phyloP scores from a whole-genome alignment of 2,329 filamentous ascomycete species.

The Xylariaceae sp. region DNA sequence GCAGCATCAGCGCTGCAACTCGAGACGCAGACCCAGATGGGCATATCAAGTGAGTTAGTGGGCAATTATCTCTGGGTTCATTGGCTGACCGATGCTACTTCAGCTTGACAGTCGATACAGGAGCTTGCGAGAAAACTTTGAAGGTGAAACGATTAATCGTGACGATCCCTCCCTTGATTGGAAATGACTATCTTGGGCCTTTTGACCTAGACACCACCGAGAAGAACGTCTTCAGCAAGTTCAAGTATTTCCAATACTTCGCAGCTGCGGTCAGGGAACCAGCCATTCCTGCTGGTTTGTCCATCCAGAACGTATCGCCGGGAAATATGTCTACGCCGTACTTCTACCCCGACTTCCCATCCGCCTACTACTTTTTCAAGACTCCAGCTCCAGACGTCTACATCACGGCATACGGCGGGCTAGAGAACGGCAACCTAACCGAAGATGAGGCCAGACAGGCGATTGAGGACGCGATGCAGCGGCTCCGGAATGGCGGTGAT shows the following conservation, averaged over 20 bases:
- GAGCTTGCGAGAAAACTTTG: constrained; percentile 28
- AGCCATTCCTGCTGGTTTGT: constrained; percentile 17
- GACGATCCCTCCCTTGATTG: constrained; percentile 35
- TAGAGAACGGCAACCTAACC: constrained; percentile 5
- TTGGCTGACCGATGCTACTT: too few relatives aligned
- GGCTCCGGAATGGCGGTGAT: constrained; percentile 3
- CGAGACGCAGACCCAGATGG: constrained; percentile 1
- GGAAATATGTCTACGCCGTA: constrained; percentile 8
- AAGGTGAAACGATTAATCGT: constrained; percentile 36
- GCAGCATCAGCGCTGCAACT: constrained; percentile 6
- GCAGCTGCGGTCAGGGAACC: constrained; percentile 37
- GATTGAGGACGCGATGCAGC: constrained; percentile 1
- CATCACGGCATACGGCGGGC: too few relatives aligned
- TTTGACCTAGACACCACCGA: constrained; percentile 35
- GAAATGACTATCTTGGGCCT: constrained; percentile 27
- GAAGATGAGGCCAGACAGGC: constrained; percentile 8
- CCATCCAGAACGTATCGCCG: constrained; percentile 12
- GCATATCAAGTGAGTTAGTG: constrained; percentile 23
- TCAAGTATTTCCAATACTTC: too few relatives aligned
- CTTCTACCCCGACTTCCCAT: constrained; percentile 4
- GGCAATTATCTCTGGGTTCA: too few relatives aligned
- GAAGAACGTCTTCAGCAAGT: constrained; percentile 32
- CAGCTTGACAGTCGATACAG: constrained; percentile 27
- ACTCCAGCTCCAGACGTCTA: neutral
- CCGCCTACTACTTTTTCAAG: neutral